A percentile compares a stretch with the other conserved stretches of the same genome.
These are phyloP conservation scores for Malbranchea cinnamomea DNA, from an alignment of 2,329 filamentous ascomycete species.

Conservation along the genomic window DNA sequence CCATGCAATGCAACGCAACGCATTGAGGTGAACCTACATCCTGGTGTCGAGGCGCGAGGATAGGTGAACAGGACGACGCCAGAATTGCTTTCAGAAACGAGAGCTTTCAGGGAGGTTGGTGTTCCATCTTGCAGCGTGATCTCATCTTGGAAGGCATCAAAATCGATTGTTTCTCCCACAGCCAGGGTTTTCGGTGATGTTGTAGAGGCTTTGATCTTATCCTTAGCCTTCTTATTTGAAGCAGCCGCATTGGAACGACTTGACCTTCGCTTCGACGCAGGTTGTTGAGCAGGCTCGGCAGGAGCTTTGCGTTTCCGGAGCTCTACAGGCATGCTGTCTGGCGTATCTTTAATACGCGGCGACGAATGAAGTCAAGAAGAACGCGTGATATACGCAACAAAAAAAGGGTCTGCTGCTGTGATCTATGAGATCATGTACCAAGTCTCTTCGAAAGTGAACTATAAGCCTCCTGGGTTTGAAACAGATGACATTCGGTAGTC, in stretches of 20 bases:
- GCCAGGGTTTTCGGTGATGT: constrained; percentile 6
- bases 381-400: not conserved
- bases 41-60: constrained; percentile 83
- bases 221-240: constrained; percentile 17
- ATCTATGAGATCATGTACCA: no score
- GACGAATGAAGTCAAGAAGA: not conserved
- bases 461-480: no score
- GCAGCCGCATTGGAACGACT: constrained; percentile 14
- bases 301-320: constrained; percentile 48
- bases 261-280: constrained; percentile 34
- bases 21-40: constrained; percentile 51
- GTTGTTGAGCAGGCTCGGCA: constrained; percentile 30
- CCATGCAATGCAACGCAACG: no score
- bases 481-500: no score
- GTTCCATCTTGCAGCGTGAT: constrained; percentile 73
- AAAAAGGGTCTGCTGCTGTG: no score
- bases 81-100: constrained; percentile 67
- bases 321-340: constrained; percentile 30
- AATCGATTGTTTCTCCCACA: constrained; percentile 35
- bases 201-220: constrained; percentile 4
- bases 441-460: no score
- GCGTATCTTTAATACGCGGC: no score
- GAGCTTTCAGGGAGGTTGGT: constrained; percentile 62
- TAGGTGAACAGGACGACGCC: constrained; percentile 93
- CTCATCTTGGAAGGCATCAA: constrained; percentile 48